phyloP scores from a whole-genome alignment of 2,329 filamentous ascomycete species.

The Colletotrichum tropicale region DNA sequence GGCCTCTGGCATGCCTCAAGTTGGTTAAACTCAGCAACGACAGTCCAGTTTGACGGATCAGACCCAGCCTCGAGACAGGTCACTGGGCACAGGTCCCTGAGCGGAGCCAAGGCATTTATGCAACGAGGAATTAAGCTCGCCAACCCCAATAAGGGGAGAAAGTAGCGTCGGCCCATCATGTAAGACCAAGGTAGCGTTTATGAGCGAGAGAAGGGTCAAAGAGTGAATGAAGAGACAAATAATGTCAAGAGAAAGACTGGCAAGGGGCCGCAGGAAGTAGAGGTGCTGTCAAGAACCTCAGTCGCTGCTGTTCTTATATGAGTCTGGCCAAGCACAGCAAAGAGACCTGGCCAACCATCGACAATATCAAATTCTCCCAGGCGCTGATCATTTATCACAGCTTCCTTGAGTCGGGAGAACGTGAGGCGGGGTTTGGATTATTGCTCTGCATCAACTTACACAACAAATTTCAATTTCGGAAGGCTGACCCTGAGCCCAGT shows the following conservation, averaged over 20 bases:
- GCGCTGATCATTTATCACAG: neutral
- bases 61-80: neutral
- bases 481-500: neutral
- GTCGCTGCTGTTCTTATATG: neutral
- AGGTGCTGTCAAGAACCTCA: neutral
- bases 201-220: neutral
- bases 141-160: neutral
- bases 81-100: constrained; percentile 3
- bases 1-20: neutral
- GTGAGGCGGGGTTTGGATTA: neutral
- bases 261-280: neutral
- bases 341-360: neutral
- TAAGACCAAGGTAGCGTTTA: neutral
- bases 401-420: no score
- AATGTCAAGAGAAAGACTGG: no score
- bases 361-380: neutral
- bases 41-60: constrained; percentile 9
- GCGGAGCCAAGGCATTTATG: neutral
- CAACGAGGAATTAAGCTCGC: neutral
- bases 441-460: neutral
- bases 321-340: neutral
- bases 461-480: neutral
- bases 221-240: neutral
- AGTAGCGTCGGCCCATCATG: neutral
- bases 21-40: neutral